Base-by-base conservation (phyloP, 2,329 filamentous ascomycete species). In the Talaromyces rugulosus region DNA sequence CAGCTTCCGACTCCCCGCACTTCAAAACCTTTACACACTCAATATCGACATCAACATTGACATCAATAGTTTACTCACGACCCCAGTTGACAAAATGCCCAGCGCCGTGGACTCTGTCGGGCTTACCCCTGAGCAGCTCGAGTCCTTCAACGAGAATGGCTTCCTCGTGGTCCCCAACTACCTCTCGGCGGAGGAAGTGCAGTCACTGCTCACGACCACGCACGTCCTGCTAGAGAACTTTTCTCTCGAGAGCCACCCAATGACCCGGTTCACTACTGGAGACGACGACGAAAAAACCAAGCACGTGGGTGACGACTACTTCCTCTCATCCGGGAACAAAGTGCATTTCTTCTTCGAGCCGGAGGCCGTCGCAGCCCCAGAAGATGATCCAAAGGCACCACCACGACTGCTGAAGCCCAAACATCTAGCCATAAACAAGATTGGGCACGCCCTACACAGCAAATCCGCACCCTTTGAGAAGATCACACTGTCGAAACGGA, bases 321-420 rank as follows among this genome's bases (percentile, higher is more conserved):
- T 99, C 79, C 86, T 98, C 2, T 84, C 82, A 1, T 95, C 90
- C 3, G 92, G 92, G 64, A 91, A 98, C 81, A 94, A 97, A 78
- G 82, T 98, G 64, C 89, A 92, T 63, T 98, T 96, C 84, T 98
- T 98, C 84, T 96, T 98, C 77, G 94, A 98, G 77, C 92, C 96
- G 77, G 93, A 95, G 77, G 94, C 94, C 66, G 94, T 97, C 75
- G 66, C 67, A 31, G 51, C 69, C 1, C 66, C 69, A 0, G 11
- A 47, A 4, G 11, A 23, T 11, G 5, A 23, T 1, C 82, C 88
- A 70, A 67, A 80, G 9, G 70, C 77, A 0, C 73, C 75, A 0
- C 89, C 90, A 44, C 77, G 80, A 1, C 85, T 98, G 3, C 80
- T 79, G 11, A 92, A 93, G 68, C 91, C 93, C 44, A 96, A 96